A percentile compares a stretch with the other conserved stretches of the same genome.
Conservation (phyloP, 1,139 yeast genomes). For the Eremothecium cymbalariae region DNA sequence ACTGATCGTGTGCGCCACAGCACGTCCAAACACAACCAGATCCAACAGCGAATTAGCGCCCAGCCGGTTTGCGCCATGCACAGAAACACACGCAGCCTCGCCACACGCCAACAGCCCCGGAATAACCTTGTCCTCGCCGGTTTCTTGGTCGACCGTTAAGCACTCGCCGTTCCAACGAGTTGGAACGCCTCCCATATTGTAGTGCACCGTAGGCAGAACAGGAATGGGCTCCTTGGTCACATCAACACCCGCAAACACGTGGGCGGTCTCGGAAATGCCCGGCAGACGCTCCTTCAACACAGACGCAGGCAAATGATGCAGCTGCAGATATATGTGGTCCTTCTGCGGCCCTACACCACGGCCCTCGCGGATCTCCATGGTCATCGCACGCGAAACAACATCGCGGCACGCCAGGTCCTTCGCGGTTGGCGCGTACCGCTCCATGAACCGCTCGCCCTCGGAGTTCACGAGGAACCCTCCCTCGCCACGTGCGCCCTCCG, state of each 20-base stretch:
- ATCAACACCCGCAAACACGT: conserved; percentile 98
- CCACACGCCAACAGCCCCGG: conserved; percentile 97
- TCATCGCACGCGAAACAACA: conserved; percentile 96
- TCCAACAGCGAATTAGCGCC: conserved; percentile 99
- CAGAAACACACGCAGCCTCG: conserved; percentile 98
- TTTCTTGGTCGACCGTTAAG: conserved; percentile 64
- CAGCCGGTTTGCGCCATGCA: conserved; percentile 95
- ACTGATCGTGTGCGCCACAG: conserved; percentile 86
- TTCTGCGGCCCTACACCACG: conserved; percentile 97
- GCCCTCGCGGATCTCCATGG: conserved; percentile 97
- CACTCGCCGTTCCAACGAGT: conserved; percentile 97
- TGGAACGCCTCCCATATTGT: conserved; percentile 99
- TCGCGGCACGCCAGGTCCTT: conserved; percentile 98
- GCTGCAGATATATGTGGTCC: conserved; percentile 93
- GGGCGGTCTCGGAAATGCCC: conserved; percentile 98
- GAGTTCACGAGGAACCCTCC: conserved; percentile 95
- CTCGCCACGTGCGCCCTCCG: conserved; percentile 99
- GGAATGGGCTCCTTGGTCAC: conserved; percentile 99
- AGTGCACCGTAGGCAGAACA: conserved; percentile 95
- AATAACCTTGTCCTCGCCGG: conserved; percentile 82
- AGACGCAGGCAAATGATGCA: conserved; percentile 86
- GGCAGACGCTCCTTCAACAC: conserved; percentile 95
- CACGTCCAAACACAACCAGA: conserved; percentile 97
- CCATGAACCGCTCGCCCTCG: conserved; percentile 99
- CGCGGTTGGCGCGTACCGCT: conserved; percentile 97